Base-by-base conservation (phyloP, 73 alveolate species). In the Tetrahymena elliotti region DNA sequence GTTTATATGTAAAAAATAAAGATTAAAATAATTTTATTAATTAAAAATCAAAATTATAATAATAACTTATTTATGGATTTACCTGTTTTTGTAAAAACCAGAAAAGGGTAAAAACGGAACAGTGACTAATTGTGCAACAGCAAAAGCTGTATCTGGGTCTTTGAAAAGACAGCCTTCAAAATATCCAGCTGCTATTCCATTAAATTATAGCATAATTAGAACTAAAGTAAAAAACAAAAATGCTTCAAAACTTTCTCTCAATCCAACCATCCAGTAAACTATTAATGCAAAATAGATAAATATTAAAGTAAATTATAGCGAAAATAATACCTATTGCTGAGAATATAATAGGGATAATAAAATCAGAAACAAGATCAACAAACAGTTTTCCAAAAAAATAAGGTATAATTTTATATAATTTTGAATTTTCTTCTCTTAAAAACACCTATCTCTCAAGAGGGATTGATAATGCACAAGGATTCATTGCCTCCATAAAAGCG, bases 91-190 rank as follows among this genome's bases (percentile, higher is more conserved):
- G 35, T 95, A 95, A 84, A 53, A 93, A 4, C 98, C 98, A 24
- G 97, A 96, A 38, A 97, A 94, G 0, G 96, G 93, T 9, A 97
- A 95, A 20, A 95, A 84, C 1, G 97, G 98, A 92, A 97, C 93
- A 47, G 95, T 82, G 22, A 94, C 68, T 37, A 93, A 53, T 16
- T 96, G 94, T 8, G 96, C 93, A 39, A 93, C 83, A 11, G 94
- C 92, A 20, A 94, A 93, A 8, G 98, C 97, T 35, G 97, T 94
- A 22, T 93, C 95, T 12, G 96, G 53, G 22, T 83, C 83, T 52
- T 93, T 52, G 83, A 96, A 93, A 6, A 54, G 47, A 52, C 97
- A 84, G 12, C 97, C 96, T n/a, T 93, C 40, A 95, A 95, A 94
- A 53, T 53, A 53, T 16, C 98, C 98, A 3, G 95, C 37, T 27